These are phyloP conservation scores for Nannizzia gypsea DNA, from an alignment of 2,329 filamentous ascomycete genomes.

Conservation along the genomic window DNA sequence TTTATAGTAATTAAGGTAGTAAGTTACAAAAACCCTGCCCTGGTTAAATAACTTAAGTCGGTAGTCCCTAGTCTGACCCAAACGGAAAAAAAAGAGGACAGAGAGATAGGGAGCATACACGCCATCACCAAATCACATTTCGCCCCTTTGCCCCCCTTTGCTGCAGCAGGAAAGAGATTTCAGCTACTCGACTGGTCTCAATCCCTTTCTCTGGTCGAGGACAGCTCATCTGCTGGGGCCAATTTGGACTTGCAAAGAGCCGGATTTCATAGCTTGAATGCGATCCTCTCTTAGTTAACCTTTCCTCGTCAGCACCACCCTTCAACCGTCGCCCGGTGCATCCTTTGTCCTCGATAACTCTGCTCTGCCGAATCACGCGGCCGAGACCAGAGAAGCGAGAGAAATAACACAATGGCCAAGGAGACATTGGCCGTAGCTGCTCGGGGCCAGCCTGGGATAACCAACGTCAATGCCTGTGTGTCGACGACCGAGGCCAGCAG, in stretches of 20 bases:
- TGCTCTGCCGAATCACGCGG: background rate
- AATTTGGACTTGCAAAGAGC: too few relatives aligned
- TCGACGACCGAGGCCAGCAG: constrained; percentile 19
- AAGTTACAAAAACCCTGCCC: background rate
- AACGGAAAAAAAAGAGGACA: background rate
- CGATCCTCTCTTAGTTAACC: background rate
- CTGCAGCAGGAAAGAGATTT: constrained; percentile 1
- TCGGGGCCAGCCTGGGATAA: constrained; percentile 9
- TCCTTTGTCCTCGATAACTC: background rate
- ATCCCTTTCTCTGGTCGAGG: background rate
- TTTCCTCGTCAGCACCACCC: background rate
- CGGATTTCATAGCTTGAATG: background rate
- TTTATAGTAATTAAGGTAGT: background rate
- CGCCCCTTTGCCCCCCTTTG: background rate
- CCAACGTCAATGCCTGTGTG: constrained; percentile 33
- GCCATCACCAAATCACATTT: constrained; percentile 1
- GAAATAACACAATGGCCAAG: background rate
- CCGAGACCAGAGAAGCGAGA: background rate
- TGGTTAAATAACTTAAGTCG: too few relatives aligned
- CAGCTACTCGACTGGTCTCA: background rate
- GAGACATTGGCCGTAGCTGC: background rate
- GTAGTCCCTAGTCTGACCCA: background rate
- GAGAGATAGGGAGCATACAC: background rate
- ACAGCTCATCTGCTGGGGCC: background rate
- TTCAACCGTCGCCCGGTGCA: background rate